Conservation (phyloP, 2,329 filamentous ascomycete genomes). For the Beauveria sp. region DNA sequence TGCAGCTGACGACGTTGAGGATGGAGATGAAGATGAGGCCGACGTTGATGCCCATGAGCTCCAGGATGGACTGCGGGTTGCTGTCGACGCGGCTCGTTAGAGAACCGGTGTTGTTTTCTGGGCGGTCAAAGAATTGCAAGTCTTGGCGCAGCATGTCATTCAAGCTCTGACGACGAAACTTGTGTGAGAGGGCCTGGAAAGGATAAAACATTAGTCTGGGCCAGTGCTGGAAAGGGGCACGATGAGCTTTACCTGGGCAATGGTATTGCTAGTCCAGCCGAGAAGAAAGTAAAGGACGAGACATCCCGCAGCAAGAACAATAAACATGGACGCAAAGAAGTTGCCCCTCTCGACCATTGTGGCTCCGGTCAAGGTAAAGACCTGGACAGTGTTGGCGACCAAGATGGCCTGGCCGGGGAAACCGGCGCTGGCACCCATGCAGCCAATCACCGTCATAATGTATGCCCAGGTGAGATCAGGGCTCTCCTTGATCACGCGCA, state of each 20-base stretch:
- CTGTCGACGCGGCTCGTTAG: constrained; percentile 24
- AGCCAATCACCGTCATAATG: constrained; percentile 24
- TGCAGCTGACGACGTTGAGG: constrained; percentile 31
- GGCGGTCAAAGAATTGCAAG: constrained; percentile 31
- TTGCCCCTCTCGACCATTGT: constrained; percentile 33
- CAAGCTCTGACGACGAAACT: constrained; percentile 23
- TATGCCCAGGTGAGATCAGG: constrained; percentile 30
- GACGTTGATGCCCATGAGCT: constrained; percentile 37
- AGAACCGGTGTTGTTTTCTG: constrained; percentile 26
- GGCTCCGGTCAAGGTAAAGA: constrained; percentile 28
- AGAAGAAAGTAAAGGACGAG: constrained; percentile 36
- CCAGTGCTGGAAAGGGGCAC: too few species aligned
- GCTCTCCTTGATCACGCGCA: constrained; percentile 29
- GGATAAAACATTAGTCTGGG: not conserved
- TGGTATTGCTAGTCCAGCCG: constrained; percentile 28
- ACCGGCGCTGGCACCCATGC: constrained; percentile 24
- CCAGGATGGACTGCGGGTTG: constrained; percentile 33
- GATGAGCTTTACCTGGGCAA: constrained; percentile 20
- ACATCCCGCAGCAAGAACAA: constrained; percentile 38
- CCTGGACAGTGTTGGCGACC: constrained; percentile 32
- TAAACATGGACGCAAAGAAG: constrained; percentile 50
- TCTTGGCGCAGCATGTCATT: constrained; percentile 29
- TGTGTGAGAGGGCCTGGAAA: constrained; percentile 15
- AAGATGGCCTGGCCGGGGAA: constrained; percentile 38
- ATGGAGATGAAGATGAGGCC: constrained; percentile 33